Percentiles rank a stretch among this genome's conserved stretches.
These are phyloP conservation scores for Kazachstania martiniae DNA, from an alignment of 805 yeast genomes.

Conservation along the genomic window DNA sequence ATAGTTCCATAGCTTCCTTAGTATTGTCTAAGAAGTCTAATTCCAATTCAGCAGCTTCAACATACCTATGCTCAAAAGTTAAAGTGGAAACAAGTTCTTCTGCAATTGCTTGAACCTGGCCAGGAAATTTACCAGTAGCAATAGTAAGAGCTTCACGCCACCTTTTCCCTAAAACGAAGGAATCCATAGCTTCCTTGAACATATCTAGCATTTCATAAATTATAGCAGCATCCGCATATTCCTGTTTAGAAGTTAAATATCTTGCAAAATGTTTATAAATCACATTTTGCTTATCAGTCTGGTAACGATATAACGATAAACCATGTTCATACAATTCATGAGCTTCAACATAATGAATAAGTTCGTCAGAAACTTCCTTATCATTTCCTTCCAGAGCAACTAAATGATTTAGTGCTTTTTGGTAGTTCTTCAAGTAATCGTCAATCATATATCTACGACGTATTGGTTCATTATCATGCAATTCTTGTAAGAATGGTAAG, in stretches of 20 bases:
- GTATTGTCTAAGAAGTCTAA: constrained; percentile 48
- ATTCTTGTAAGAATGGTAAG: constrained; percentile 75
- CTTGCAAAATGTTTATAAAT: constrained; percentile 56
- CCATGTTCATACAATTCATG: constrained; percentile 68
- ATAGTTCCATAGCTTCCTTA: constrained; percentile 51
- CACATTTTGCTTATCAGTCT: constrained; percentile 39
- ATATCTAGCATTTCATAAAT: constrained; percentile 60
- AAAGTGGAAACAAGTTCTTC: constrained; percentile 50
- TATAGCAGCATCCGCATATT: constrained; percentile 66
- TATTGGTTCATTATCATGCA: constrained; percentile 55
- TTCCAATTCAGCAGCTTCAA: constrained; percentile 74
- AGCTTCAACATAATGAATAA: constrained; percentile 53
- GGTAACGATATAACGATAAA: constrained; percentile 48
- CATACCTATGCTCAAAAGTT: constrained; percentile 58
- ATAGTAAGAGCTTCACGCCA: constrained; percentile 82
- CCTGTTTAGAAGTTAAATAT: constrained; percentile 42
- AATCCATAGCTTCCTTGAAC: constrained; percentile 51
- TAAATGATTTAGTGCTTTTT: constrained; percentile 60
- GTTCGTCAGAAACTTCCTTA: constrained; percentile 38
- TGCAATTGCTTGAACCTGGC: constrained; percentile 37
- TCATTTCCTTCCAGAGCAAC: constrained; percentile 33
- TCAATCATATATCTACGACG: constrained; percentile 73
- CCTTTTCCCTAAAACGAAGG: constrained; percentile 55
- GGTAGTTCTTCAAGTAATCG: constrained; percentile 55
- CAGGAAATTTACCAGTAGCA: constrained; percentile 33